Conservation (phyloP, 2,329 filamentous ascomycete species). For the Alternaria sp. region DNA sequence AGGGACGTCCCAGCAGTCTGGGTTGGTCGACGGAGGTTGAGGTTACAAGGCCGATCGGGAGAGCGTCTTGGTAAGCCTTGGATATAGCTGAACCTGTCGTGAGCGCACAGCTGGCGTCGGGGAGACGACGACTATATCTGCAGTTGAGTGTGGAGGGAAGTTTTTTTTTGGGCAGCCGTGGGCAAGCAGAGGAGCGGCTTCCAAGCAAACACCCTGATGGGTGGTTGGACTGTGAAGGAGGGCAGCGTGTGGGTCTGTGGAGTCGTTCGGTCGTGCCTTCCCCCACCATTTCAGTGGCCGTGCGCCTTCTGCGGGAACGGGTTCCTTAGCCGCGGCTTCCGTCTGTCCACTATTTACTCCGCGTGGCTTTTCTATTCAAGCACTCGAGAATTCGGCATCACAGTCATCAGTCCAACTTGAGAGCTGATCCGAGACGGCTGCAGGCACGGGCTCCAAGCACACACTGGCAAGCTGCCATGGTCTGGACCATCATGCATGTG, state of each 20-base stretch:
- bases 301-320: conserved; percentile 24
- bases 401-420: neutral
- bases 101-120: conserved; percentile 7
- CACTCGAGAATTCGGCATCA: neutral
- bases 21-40: conserved; percentile 31
- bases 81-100: conserved; percentile 12
- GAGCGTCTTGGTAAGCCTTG: conserved; percentile 22
- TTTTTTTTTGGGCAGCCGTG: conserved; percentile 3
- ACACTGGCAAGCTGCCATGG: neutral
- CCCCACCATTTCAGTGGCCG: conserved; percentile 27
- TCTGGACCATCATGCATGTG: neutral
- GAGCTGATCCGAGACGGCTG: neutral
- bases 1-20: conserved; percentile 36
- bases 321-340: conserved; percentile 14
- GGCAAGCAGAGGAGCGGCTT: conserved; percentile 5
- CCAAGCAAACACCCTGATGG: conserved; percentile 27
- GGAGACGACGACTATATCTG: neutral
- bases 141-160: neutral
- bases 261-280: conserved; percentile 21
- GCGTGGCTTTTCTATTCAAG: neutral
- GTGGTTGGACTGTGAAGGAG: conserved; percentile 17
- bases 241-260: conserved; percentile 16
- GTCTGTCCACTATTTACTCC: conserved; percentile 8
- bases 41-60: conserved; percentile 37
- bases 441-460: neutral